Conservation (phyloP, 176 grass and related monocot genomes). For the Oryza longistaminata region DNA sequence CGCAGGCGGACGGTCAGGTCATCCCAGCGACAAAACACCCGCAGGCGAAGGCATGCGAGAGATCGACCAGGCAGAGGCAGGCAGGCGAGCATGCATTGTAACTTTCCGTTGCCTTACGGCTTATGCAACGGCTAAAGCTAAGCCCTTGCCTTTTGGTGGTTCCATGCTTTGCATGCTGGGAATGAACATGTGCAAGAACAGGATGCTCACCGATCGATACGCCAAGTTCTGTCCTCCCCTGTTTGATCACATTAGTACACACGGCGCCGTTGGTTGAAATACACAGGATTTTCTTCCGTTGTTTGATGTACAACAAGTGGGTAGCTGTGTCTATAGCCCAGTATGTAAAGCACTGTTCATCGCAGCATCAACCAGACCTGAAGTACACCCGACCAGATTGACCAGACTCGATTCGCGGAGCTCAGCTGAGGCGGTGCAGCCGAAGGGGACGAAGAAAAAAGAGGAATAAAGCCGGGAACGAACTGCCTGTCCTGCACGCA, state of each 20-base stretch:
- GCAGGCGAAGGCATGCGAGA: background rate
- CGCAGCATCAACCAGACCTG: background rate
- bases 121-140: background rate
- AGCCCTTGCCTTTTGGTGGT: background rate
- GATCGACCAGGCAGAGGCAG: too few species aligned
- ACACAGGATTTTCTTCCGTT: background rate
- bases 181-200: constrained; percentile 2
- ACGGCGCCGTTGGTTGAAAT: too few species aligned
- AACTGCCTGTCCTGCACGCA: background rate
- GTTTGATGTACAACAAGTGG: background rate
- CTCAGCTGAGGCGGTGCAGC: background rate
- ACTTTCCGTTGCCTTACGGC: constrained; percentile 28
- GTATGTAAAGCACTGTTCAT: background rate
- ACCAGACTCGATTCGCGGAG: constrained; percentile 6
- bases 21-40: background rate
- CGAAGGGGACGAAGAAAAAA: background rate
- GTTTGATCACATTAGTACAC: background rate
- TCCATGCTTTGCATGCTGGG: constrained; percentile 21
- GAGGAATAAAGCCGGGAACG: background rate
- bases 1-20: background rate
- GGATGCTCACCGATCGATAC: background rate
- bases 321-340: background rate
- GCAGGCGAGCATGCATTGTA: background rate
- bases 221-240: constrained; percentile 9
- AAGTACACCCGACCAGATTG: background rate